Base-by-base conservation (phyloP, 805 yeast genomes). In the Wickerhamomyces strasburgensis region DNA sequence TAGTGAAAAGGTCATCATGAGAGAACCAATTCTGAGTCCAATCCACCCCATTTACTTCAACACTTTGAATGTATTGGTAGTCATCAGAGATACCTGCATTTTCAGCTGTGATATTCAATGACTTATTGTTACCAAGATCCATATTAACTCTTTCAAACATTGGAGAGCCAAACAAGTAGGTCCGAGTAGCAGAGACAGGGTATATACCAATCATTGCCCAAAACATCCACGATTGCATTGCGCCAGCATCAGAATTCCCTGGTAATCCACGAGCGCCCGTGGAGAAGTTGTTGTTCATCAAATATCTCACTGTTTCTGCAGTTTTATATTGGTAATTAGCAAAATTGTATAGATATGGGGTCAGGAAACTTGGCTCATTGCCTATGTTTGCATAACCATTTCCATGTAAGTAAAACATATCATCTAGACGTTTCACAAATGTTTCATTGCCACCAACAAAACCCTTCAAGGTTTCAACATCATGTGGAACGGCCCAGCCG, bases 211-310 rank as follows among this genome's bases (percentile, higher is more conserved):
- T 40, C 32, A 62, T 33, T 4, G 51, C 59, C 48, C 60, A 61
- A 35, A 61, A 53, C 13, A 59, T 35, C 64, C 65, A 63, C 3
- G 60, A 51, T 37, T 61, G 65, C 64, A 63, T 61, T 10, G 68
- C 63, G 6, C 67, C 67, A 9, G 60, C 62, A 39, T 62, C 67
- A 2, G 65, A 58, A 37, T 62, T 61, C 1, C 66, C 66, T 5
- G 68, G 66, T 17, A 63, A 39, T 9, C 61, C 64, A n/a, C 31
- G 33, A 4, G 47, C 28, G 3, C 65, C 65, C 1, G 46, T 28
- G 16, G 42, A 35, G 38, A 58, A 62, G 29, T 51, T 49, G 14
- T 39, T 51, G 30, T 54, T 46, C 25, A 62, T 44, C 14, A 63
- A 38, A 34, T 49, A 62, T 21, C 62, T 43, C 16, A 60, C 42